Evolutionary conservation across 306 rosid species (phyloP).

Genomic region (Macrotyloma uniflorum): DNA sequence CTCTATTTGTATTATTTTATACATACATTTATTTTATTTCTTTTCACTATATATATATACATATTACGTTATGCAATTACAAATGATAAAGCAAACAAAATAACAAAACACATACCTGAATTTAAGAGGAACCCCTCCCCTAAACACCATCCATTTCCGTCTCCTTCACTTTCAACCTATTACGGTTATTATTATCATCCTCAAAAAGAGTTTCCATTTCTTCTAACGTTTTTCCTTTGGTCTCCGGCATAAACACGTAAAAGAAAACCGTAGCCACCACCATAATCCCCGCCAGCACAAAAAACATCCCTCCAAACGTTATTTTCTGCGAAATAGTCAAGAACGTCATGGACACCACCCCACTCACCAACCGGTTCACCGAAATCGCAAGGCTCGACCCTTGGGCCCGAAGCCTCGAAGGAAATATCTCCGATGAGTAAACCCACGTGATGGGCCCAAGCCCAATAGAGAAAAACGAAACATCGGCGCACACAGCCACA

Average conservation of each 20-base stretch:
- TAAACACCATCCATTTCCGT: background rate
- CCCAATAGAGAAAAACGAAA: constrained; percentile 77
- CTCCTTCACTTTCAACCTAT: background rate
- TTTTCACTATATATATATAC: too few relatives aligned
- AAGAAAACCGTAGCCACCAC: constrained; percentile 51
- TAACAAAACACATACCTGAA: background rate
- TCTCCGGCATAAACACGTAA: constrained; percentile 63
- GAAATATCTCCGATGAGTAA: constrained; percentile 75
- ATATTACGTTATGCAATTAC: too few relatives aligned
- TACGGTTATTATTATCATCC: background rate
- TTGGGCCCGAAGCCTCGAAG: constrained; percentile 64
- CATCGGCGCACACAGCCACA: constrained; percentile 60
- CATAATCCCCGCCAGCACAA: constrained; percentile 62
- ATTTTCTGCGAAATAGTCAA: constrained; percentile 58
- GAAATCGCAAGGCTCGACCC: constrained; percentile 80
- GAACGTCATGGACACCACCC: constrained; percentile 75
- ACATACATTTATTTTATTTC: too few relatives aligned
- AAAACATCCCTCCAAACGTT: constrained; percentile 65
- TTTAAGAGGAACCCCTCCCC: background rate
- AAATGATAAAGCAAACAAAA: background rate
- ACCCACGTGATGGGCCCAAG: constrained; percentile 91
- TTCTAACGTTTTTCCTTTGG: constrained; percentile 48
- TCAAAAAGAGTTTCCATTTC: constrained; percentile 46
- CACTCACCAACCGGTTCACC: constrained; percentile 74
- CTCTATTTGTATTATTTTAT: too few relatives aligned